phyloP scores from a whole-genome alignment of 495 filamentous ascomycete genomes.

The Astrothelium subdiscretum region DNA sequence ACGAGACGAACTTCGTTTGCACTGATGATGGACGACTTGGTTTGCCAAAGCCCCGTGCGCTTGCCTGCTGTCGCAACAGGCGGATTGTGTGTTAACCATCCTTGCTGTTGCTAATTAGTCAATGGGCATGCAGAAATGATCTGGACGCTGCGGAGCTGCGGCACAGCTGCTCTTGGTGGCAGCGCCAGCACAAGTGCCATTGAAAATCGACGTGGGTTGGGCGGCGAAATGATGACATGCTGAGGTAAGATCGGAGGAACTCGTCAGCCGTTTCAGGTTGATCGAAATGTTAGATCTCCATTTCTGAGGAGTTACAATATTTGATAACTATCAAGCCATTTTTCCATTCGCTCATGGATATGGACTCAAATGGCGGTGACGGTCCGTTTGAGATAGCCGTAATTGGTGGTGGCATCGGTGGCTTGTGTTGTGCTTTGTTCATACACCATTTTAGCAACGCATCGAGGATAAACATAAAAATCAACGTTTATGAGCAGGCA shows the following conservation, averaged over 20 bases:
- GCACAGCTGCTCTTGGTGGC: neutral
- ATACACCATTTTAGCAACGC: conserved; percentile 15
- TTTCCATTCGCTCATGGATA: neutral
- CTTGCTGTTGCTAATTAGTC: neutral
- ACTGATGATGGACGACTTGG: too few relatives aligned
- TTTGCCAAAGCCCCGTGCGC: neutral
- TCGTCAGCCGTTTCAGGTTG: too few relatives aligned
- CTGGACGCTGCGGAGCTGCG: neutral
- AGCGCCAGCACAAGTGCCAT: neutral
- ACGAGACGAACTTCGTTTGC: too few relatives aligned
- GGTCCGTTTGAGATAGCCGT: conserved; percentile 4
- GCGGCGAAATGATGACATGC: neutral
- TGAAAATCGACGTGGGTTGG: neutral
- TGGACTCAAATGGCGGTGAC: neutral
- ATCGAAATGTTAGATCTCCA: neutral
- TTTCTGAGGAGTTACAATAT: neutral
- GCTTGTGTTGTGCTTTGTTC: conserved; percentile 9
- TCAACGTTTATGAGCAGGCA: conserved; percentile 17
- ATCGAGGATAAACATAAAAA: conserved; percentile 3
- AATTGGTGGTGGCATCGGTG: conserved; percentile 15
- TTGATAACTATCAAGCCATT: neutral
- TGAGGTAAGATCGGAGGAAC: neutral
- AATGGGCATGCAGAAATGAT: neutral
- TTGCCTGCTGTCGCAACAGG: neutral
- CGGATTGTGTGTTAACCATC: neutral